phyloP scores from a whole-genome alignment of 2,329 filamentous ascomycete genomes.

The Sporothrix dimorphospora region DNA sequence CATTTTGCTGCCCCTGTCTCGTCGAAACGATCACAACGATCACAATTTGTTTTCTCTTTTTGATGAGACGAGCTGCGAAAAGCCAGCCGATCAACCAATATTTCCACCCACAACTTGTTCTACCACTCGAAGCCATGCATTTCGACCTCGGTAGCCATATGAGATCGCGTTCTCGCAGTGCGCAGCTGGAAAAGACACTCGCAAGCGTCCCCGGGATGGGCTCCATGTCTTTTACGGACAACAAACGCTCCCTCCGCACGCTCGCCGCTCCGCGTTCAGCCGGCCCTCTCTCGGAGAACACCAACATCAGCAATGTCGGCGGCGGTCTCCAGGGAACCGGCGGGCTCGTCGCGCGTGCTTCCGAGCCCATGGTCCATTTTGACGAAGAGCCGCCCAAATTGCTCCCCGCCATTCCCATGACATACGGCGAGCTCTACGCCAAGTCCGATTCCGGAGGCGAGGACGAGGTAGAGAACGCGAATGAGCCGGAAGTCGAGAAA shows the following conservation, averaged over 20 bases:
- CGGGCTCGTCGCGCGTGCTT: slow-evolving; percentile 43
- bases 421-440: slow-evolving; percentile 52
- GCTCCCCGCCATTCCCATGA: slow-evolving; percentile 48
- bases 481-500: not conserved
- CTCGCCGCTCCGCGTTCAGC: slow-evolving; percentile 41
- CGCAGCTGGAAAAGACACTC: slow-evolving; percentile 50
- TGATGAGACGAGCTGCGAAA: not conserved
- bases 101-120: not conserved
- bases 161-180: slow-evolving; percentile 52
- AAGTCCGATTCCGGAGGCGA: slow-evolving; percentile 32
- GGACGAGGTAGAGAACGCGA: not conserved
- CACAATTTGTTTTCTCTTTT: not conserved
- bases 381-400: slow-evolving; percentile 52
- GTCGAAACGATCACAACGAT: not conserved
- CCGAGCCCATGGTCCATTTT: slow-evolving; percentile 50
- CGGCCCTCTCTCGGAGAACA: slow-evolving; percentile 43
- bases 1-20: not conserved
- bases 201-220: slow-evolving; percentile 29
- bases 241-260: slow-evolving; percentile 35
- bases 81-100: not conserved
- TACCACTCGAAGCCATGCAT: slow-evolving; percentile 39
- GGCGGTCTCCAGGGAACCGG: slow-evolving; percentile 35
- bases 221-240: slow-evolving; percentile 29
- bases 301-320: not conserved
- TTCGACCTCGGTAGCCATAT: slow-evolving; percentile 50